Conservation (phyloP, 2,329 filamentous ascomycete genomes). For the Aureobasidium mangrovei region DNA sequence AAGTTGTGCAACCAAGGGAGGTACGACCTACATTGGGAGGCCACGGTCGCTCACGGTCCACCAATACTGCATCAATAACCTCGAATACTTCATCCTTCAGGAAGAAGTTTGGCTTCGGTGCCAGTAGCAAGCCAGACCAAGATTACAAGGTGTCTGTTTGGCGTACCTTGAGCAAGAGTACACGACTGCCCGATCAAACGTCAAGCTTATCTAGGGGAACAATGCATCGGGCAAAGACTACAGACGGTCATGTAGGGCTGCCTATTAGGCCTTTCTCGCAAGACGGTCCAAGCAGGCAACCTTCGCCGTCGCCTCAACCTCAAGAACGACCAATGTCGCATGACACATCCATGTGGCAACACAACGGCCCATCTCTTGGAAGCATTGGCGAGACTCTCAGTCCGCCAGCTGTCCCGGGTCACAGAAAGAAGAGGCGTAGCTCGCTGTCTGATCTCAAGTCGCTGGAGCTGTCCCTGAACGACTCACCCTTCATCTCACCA, state of each 20-base stretch:
- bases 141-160: constrained; percentile 70
- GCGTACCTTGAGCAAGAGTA: constrained; percentile 79
- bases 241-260: constrained; percentile 53
- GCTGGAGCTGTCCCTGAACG: constrained; percentile 43
- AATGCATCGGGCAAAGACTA: constrained; percentile 64
- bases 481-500: constrained; percentile 13
- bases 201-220: constrained; percentile 58
- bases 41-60: constrained; percentile 48
- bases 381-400: constrained; percentile 10
- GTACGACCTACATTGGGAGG: constrained; percentile 6
- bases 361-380: neutral
- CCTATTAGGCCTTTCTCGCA: constrained; percentile 47
- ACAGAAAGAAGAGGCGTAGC: constrained; percentile 76
- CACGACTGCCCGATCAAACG: constrained; percentile 52
- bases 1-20: constrained; percentile 30
- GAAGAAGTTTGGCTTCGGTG: constrained; percentile 72
- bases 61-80: constrained; percentile 63
- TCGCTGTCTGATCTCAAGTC: constrained; percentile 78
- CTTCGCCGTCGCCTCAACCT: constrained; percentile 13
- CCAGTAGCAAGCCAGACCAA: constrained; percentile 65
- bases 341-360: constrained; percentile 8
- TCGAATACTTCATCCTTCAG: constrained; percentile 83
- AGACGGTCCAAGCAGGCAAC: constrained; percentile 35
- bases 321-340: constrained; percentile 13
- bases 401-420: constrained; percentile 14